Conservation (phyloP, 2,329 filamentous ascomycete species). For the Phialocephala sp. region DNA sequence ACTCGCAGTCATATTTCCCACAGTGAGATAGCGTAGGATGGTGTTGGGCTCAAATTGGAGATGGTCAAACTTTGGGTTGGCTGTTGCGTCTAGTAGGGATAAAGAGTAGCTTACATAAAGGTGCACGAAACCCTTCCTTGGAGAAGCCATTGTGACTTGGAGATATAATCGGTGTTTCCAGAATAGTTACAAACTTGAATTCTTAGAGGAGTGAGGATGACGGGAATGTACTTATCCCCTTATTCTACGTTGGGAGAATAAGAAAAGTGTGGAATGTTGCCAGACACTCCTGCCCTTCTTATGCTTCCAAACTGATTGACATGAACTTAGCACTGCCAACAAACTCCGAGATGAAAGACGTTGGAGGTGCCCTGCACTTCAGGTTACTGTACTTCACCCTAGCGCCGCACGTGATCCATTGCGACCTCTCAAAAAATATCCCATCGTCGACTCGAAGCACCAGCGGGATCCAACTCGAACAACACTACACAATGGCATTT, state of each 20-base stretch:
- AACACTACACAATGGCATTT: constrained; percentile 28
- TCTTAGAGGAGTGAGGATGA: background rate
- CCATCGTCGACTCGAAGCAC: constrained; percentile 12
- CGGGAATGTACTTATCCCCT: constrained; percentile 8
- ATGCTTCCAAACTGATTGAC: background rate
- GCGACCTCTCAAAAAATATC: background rate
- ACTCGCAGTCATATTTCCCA: no score
- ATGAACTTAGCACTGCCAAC: no score
- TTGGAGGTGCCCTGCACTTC: background rate
- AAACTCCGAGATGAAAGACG: constrained; percentile 1
- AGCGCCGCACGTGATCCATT: background rate
- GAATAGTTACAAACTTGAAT: background rate
- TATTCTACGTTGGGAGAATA: background rate
- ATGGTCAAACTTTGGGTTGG: background rate
- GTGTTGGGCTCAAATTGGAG: no score
- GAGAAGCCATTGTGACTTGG: constrained; percentile 21
- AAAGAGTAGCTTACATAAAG: constrained; percentile 32
- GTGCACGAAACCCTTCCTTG: constrained; percentile 32
- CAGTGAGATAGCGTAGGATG: no score
- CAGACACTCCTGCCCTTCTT: background rate
- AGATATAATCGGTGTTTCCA: background rate
- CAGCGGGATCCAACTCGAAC: constrained; percentile 13
- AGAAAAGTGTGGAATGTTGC: background rate
- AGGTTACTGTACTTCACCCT: background rate
- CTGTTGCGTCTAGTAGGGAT: background rate